phyloP scores from a whole-genome alignment of 2,329 filamentous ascomycete genomes.

The Bretziella fagacearum region DNA sequence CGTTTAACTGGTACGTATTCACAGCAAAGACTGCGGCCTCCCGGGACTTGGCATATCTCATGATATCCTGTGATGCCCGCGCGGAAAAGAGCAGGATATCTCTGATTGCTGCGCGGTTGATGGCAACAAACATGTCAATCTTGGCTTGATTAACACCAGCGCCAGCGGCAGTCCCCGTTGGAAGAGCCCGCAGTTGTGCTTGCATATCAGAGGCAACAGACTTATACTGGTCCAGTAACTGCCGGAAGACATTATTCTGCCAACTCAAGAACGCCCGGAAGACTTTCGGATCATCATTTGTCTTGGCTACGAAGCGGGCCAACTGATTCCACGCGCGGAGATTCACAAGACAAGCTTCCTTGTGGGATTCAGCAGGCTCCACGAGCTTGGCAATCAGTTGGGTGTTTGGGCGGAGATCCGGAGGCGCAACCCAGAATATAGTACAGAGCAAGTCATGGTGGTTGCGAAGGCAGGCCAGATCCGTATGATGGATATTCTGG shows the following conservation, averaged over 20 bases:
- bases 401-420: conserved; percentile 34
- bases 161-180: conserved; percentile 25
- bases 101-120: conserved; percentile 35
- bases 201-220: conserved; percentile 39
- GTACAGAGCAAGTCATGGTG: conserved; percentile 53
- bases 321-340: conserved; percentile 46
- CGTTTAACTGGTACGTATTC: conserved; percentile 33
- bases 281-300: conserved; percentile 26
- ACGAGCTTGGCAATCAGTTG: conserved; percentile 43
- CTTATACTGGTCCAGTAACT: conserved; percentile 40
- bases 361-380: conserved; percentile 42
- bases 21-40: conserved; percentile 32
- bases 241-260: conserved; percentile 40
- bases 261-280: conserved; percentile 31
- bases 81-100: conserved; percentile 35
- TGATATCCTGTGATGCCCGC: conserved; percentile 33
- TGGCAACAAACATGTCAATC: conserved; percentile 32
- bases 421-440: conserved; percentile 46
- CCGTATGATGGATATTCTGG: conserved; percentile 39
- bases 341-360: conserved; percentile 48
- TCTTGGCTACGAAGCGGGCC: conserved; percentile 38
- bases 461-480: conserved; percentile 47
- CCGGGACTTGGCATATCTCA: conserved; percentile 30
- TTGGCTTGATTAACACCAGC: conserved; percentile 26
- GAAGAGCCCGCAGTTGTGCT: conserved; percentile 34